Percentiles rank a stretch among this genome's conserved stretches.
phyloP scores from a whole-genome alignment of 2,329 filamentous ascomycete species.

The Ophiostoma sp. region DNA sequence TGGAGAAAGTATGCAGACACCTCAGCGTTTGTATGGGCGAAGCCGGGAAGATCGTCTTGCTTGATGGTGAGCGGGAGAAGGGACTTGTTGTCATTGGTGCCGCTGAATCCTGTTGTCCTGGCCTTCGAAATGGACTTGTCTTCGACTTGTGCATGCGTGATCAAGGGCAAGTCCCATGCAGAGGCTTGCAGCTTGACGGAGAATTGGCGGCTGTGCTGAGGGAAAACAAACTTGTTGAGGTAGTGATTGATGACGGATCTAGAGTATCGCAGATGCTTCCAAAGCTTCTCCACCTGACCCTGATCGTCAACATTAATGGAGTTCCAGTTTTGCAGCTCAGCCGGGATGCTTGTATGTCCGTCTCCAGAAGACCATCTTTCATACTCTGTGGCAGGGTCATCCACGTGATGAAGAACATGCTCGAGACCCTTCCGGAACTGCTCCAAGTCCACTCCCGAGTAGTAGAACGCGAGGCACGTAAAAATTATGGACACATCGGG shows the following conservation, averaged over 20 bases:
- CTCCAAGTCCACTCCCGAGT: conserved; percentile 46
- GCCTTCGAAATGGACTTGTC: conserved; percentile 22
- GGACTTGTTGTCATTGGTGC: conserved; percentile 60
- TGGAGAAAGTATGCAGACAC: conserved; percentile 56
- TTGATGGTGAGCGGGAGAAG: conserved; percentile 57
- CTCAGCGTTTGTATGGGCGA: conserved; percentile 58
- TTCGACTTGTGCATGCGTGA: conserved; percentile 23
- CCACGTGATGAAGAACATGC: conserved; percentile 45
- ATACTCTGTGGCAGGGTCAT: conserved; percentile 55
- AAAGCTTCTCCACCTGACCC: conserved; percentile 47
- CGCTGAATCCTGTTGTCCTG: conserved; percentile 63
- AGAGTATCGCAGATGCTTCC: conserved; percentile 44
- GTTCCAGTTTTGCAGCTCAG: conserved; percentile 47
- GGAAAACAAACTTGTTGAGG: conserved; percentile 60
- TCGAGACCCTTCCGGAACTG: conserved; percentile 49
- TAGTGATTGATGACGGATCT: conserved; percentile 54
- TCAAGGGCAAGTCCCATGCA: conserved; percentile 61
- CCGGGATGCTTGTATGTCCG: conserved; percentile 37
- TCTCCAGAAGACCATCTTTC: conserved; percentile 44
- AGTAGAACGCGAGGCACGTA: conserved; percentile 64
- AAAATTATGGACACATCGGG: conserved; percentile 61
- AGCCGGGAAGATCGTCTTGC: conserved; percentile 53
- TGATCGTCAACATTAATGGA: conserved; percentile 56
- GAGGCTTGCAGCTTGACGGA: conserved; percentile 57
- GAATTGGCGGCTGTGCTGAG: conserved; percentile 60